Percentiles rank a stretch among this genome's conserved stretches.
phyloP scores from a whole-genome alignment of 768 basidiomycete genomes.

The Tephrocybe sp. region DNA sequence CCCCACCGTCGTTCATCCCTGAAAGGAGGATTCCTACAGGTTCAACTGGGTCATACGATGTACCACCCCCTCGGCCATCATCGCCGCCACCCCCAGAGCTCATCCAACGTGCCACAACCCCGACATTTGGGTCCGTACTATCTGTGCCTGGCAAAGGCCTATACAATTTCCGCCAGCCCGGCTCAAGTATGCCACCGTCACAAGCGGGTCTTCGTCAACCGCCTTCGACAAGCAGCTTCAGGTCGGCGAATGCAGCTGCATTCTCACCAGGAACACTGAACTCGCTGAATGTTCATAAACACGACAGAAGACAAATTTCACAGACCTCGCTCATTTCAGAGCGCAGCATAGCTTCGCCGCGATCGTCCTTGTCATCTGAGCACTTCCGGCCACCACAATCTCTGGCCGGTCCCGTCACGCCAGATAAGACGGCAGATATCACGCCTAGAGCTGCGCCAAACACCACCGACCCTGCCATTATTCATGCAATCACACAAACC shows the following conservation, averaged over 20 bases:
- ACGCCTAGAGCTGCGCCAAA: constrained; percentile 39
- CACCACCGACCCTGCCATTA: constrained; percentile 84
- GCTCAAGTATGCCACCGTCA: constrained; percentile 76
- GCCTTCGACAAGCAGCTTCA: constrained; percentile 82
- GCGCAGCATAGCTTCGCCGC: constrained; percentile 65
- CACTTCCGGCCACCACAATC: constrained; percentile 46
- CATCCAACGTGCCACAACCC: constrained; percentile 88
- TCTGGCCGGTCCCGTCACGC: constrained; percentile 40
- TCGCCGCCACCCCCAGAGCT: constrained; percentile 94
- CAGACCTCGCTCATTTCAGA: constrained; percentile 72
- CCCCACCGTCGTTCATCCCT: constrained; percentile 75
- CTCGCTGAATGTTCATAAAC: constrained; percentile 52
- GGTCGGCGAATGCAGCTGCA: constrained; percentile 64
- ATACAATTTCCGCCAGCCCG: constrained; percentile 57
- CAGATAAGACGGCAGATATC: constrained; percentile 45
- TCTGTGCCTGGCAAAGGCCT: constrained; percentile 51
- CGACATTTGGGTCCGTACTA: constrained; percentile 68
- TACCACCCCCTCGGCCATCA: constrained; percentile 82
- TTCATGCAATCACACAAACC: constrained; percentile 98
- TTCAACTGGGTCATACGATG: constrained; percentile 49
- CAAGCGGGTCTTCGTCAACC: constrained; percentile 65
- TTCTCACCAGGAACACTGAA: constrained; percentile 41
- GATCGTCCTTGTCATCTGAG: constrained; percentile 84
- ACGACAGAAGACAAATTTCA: constrained; percentile 59
- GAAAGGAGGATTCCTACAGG: constrained; percentile 53